Evolutionary conservation across 2,329 filamentous ascomycete species (phyloP).

Genomic region (Nothomitra cinnamomea): DNA sequence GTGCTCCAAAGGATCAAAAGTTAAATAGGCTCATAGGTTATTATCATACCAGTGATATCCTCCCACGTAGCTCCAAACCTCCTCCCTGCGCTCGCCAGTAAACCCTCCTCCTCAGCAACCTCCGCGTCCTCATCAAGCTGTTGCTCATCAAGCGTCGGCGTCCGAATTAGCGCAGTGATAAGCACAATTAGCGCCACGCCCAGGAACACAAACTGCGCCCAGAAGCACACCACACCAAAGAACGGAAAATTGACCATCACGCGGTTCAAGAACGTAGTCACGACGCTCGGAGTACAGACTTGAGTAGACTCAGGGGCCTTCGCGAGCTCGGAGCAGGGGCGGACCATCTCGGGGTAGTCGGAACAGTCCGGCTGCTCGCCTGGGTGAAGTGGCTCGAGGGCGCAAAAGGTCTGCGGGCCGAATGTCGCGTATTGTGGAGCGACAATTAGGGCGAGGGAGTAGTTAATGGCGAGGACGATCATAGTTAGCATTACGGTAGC

Average conservation of each 20-base stretch:
- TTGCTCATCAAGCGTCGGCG: constrained; percentile 58
- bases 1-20: neutral
- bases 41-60: constrained; percentile 48
- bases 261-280: constrained; percentile 84
- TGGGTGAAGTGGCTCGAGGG: constrained; percentile 44
- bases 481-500: constrained; percentile 82
- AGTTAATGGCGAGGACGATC: constrained; percentile 82
- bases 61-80: constrained; percentile 79
- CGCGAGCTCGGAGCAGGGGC: constrained; percentile 64
- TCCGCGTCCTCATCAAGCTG: constrained; percentile 80
- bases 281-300: constrained; percentile 80
- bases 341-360: constrained; percentile 51
- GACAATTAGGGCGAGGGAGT: constrained; percentile 81
- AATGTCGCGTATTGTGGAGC: constrained; percentile 91
- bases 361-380: constrained; percentile 61
- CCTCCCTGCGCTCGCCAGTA: constrained; percentile 67
- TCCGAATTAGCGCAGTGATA: constrained; percentile 59
- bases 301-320: constrained; percentile 52
- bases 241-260: constrained; percentile 89
- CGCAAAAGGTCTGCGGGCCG: constrained; percentile 87
- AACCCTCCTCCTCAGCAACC: constrained; percentile 81
- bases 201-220: constrained; percentile 88
- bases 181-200: constrained; percentile 53
- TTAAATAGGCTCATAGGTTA: too few species aligned
- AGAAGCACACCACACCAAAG: constrained; percentile 85